A percentile compares a stretch with the other conserved stretches of the same genome.
Evolutionary conservation across 2,329 filamentous ascomycete species (phyloP).

Genomic region (Colletotrichum noveboracense): DNA sequence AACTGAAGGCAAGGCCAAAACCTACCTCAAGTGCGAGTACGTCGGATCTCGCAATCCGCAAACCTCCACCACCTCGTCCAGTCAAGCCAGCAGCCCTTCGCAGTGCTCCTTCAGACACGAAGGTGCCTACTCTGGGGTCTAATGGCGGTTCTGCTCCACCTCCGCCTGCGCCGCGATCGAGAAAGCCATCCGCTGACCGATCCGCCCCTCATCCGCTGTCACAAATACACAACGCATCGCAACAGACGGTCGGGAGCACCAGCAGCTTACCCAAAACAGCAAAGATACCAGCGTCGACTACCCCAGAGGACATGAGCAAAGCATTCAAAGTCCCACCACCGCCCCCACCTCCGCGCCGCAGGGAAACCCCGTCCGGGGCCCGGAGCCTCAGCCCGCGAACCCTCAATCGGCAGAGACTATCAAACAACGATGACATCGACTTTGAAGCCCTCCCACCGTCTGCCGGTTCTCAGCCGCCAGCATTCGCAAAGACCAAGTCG

Average conservation of each 20-base stretch:
- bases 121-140: neutral
- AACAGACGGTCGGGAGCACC: constrained; percentile 31
- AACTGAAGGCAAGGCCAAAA: constrained; percentile 28
- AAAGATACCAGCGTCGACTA: neutral
- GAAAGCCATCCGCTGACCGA: constrained; percentile 33
- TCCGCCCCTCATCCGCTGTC: constrained; percentile 41
- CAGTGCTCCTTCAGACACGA: constrained; percentile 41
- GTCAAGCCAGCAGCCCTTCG: constrained; percentile 62
- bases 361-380: constrained; percentile 42
- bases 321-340: constrained; percentile 36
- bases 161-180: constrained; percentile 40
- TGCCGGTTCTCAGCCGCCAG: constrained; percentile 21
- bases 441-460: constrained; percentile 45
- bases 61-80: constrained; percentile 50
- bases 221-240: constrained; percentile 45
- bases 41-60: constrained; percentile 31
- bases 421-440: constrained; percentile 45
- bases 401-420: constrained; percentile 33
- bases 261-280: constrained; percentile 8
- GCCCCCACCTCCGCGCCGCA: constrained; percentile 53
- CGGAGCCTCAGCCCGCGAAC: constrained; percentile 36
- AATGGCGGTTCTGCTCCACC: neutral
- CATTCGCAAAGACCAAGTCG: constrained; percentile 29
- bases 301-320: neutral
- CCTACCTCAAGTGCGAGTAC: constrained; percentile 27